These are phyloP conservation scores for Adansonia gregorii DNA, from an alignment of 441 rosid species.

Conservation along the genomic window DNA sequence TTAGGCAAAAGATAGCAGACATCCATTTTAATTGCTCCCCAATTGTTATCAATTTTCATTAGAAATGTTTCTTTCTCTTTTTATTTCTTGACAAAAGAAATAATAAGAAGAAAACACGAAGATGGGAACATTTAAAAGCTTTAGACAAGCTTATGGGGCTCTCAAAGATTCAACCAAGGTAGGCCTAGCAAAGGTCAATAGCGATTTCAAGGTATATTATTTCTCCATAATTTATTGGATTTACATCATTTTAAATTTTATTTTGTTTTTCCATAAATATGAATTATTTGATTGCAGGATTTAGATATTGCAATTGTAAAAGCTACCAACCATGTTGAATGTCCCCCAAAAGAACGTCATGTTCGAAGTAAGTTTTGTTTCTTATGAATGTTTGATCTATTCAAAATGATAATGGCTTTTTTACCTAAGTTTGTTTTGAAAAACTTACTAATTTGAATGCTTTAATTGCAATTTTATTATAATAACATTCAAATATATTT, in stretches of 20 bases:
- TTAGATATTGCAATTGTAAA: constrained; percentile 81
- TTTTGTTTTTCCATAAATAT: neutral
- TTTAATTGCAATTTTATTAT: neutral
- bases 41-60: neutral
- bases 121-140: constrained; percentile 72
- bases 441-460: neutral
- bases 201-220: constrained; percentile 68
- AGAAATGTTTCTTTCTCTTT: constrained; percentile 12
- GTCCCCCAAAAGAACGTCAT: constrained; percentile 83
- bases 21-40: no score
- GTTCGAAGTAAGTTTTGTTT: constrained; percentile 53
- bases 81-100: constrained; percentile 16
- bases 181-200: constrained; percentile 84
- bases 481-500: neutral
- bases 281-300: constrained; percentile 42
- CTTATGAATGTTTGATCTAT: neutral
- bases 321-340: constrained; percentile 78
- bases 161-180: constrained; percentile 82
- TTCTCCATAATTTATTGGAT: neutral
- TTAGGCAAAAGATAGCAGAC: neutral
- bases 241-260: neutral
- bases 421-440: neutral
- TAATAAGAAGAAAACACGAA: neutral
- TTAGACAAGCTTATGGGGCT: constrained; percentile 80
- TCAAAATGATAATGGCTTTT: neutral